Conservation (phyloP, 257 asterid genomes). For the Linaria vulgaris region DNA sequence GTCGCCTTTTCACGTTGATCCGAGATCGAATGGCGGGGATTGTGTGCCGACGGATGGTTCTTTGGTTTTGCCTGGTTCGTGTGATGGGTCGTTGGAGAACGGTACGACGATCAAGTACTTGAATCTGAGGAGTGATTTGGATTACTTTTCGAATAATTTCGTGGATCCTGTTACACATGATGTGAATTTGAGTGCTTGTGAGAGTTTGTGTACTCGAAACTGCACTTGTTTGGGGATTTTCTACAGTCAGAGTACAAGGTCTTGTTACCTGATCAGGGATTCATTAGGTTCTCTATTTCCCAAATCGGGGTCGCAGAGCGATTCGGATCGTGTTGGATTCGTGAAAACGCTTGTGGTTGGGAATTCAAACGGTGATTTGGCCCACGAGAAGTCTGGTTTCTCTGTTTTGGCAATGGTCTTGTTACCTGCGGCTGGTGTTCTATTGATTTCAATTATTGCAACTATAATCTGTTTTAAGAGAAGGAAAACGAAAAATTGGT, state of each 20-base stretch:
- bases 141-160: constrained; percentile 67
- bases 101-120: constrained; percentile 33
- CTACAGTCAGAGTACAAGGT: constrained; percentile 49
- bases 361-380: not conserved
- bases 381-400: constrained; percentile 29
- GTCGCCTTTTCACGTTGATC: constrained; percentile 43
- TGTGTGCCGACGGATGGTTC: constrained; percentile 53
- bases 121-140: constrained; percentile 47
- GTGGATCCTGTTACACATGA: constrained; percentile 32
- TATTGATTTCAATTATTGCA: constrained; percentile 24
- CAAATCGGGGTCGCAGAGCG: constrained; percentile 18
- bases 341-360: constrained; percentile 36
- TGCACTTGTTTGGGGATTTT: constrained; percentile 71
- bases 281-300: constrained; percentile 50
- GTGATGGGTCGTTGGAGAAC: constrained; percentile 30
- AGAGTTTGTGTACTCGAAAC: constrained; percentile 50
- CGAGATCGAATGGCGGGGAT: constrained; percentile 20
- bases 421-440: constrained; percentile 51
- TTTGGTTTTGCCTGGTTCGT: constrained; percentile 42
- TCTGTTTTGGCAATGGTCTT: constrained; percentile 44
- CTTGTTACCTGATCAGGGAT: constrained; percentile 51
- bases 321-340: constrained; percentile 44
- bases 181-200: constrained; percentile 42
- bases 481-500: constrained; percentile 22
- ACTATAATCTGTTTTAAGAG: constrained; percentile 36